Conservation (phyloP, 768 basidiomycete species). For the Hygrocybe punicea region DNA sequence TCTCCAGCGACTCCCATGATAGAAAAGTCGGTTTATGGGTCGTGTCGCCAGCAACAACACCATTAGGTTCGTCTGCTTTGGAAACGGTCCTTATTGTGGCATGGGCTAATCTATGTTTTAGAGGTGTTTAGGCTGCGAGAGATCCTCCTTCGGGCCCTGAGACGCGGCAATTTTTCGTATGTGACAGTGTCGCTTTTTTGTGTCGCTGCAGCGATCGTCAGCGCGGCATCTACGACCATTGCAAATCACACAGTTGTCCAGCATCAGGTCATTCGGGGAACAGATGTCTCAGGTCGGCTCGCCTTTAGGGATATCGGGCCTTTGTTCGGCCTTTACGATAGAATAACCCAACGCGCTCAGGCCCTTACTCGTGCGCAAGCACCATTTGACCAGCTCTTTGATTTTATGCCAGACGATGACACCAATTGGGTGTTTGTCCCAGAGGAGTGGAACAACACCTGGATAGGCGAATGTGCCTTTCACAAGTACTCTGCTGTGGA, state of each 20-base stretch:
- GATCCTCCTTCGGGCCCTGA: conserved; percentile 5
- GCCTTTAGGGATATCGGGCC: neutral
- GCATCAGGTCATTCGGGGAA: conserved; percentile 7
- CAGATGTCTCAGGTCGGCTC: conserved; percentile 9
- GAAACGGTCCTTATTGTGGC: too few species aligned
- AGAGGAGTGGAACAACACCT: conserved; percentile 19
- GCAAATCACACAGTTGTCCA: conserved; percentile 12
- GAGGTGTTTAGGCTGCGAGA: conserved; percentile 7
- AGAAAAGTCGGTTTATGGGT: conserved; percentile 10
- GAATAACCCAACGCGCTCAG: conserved; percentile 1
- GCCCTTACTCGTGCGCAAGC: conserved; percentile 13
- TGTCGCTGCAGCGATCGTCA: conserved; percentile 9
- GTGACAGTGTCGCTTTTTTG: conserved; percentile 11
- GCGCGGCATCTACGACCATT: conserved; percentile 16
- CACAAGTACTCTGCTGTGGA: conserved; percentile 7
- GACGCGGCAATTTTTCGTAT: conserved; percentile 9
- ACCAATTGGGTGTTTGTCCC: conserved; percentile 10
- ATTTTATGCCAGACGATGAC: conserved; percentile 11
- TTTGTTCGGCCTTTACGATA: neutral
- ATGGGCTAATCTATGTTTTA: neutral
- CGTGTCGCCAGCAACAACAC: conserved; percentile 12
- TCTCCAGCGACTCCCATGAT: neutral
- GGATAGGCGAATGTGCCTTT: conserved; percentile 10
- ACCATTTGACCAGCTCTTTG: conserved; percentile 12
- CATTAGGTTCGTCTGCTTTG: too few species aligned